Percentiles rank a stretch among this genome's conserved stretches.
phyloP scores from a whole-genome alignment of 768 basidiomycete species.

The Pleurotus citrinopileatus region DNA sequence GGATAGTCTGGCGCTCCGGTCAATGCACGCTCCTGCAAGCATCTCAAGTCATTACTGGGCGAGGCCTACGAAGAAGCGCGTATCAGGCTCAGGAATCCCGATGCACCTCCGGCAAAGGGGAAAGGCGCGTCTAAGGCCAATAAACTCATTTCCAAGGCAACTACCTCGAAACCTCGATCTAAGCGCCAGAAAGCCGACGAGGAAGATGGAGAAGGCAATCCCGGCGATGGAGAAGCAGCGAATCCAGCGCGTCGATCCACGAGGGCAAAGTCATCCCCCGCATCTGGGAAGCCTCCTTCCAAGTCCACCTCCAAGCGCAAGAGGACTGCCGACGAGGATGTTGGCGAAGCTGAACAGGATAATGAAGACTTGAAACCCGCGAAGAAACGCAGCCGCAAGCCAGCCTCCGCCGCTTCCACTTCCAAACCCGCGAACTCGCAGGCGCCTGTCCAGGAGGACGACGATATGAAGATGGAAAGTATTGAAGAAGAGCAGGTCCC shows the following conservation, averaged over 20 bases:
- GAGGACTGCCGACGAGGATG: conserved; percentile 20
- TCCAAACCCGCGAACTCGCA: background rate
- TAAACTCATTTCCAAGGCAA: background rate
- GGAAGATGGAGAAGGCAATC: background rate
- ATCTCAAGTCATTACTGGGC: conserved; percentile 33
- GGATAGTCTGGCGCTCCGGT: conserved; percentile 27
- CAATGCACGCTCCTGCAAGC: conserved; percentile 39
- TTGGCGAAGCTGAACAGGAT: conserved; percentile 25
- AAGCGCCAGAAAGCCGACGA: conserved; percentile 8
- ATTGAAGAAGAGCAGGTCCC: background rate
- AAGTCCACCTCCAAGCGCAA: conserved; percentile 4
- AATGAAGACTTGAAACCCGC: conserved; percentile 23
- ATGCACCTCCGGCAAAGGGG: conserved; percentile 20
- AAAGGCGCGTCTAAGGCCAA: conserved; percentile 16
- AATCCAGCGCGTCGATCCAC: conserved; percentile 18
- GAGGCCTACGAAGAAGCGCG: conserved; percentile 36
- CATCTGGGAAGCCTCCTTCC: background rate
- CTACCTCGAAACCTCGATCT: conserved; percentile 8
- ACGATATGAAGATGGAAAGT: background rate
- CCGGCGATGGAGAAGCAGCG: background rate
- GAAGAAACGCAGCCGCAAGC: conserved; percentile 2
- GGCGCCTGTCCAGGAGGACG: background rate
- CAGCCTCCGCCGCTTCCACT: conserved; percentile 1
- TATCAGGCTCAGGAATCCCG: conserved; percentile 31
- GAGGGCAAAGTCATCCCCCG: background rate